Base-by-base conservation (phyloP, 2,329 filamentous ascomycete genomes). In the Colletotrichum lindemuthianum region DNA sequence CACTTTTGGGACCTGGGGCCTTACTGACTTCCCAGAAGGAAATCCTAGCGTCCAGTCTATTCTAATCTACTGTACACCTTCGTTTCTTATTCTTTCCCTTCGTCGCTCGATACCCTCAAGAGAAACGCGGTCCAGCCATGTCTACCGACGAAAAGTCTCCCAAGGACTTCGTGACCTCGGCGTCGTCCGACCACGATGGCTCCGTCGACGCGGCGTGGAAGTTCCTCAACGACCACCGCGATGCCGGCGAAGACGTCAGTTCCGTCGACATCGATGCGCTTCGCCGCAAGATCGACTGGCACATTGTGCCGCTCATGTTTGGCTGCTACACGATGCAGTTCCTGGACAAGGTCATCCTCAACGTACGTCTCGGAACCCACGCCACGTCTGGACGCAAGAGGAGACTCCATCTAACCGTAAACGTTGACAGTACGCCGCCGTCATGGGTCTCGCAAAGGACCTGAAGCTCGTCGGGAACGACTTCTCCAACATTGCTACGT, bases 341-440 rank as follows among this genome's bases (percentile, higher is more conserved):
- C 68, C 77, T 89, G 48, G 87, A 89, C 77, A 90, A 90, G 75
- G 84, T 88, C 65, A 81, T 86, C 34, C 80, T 89, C 48, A 89
- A 89, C 69, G 86, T 88, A 55, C 71, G 83, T 76, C 16, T 6
- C 41, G 13, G 8, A 15, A 8, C 41, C n/a, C 13, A 13, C 15
- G 8, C 41, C 41, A 43, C 41, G 32, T 12, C 24, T 32, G 24
- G 24, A 24, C 13, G 47, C 47, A 5, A 16, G 13, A 41, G 36
- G 24, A 8, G 34, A 34, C 4, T 24, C 24, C 39, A 40, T 32
- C 44, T 13, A 58, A 34, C 11, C 53, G 45, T 43, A 32, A 60
- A 60, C 53, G 24, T 39, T n/a, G 33, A 54, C 72, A 88, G 83
- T 90, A 90, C 70, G 87, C 86, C 15, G 85, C 84, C 64, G 86